Conservation (phyloP, 192 early-diverging fungal genomes). For the Dissophora globulifera region DNA sequence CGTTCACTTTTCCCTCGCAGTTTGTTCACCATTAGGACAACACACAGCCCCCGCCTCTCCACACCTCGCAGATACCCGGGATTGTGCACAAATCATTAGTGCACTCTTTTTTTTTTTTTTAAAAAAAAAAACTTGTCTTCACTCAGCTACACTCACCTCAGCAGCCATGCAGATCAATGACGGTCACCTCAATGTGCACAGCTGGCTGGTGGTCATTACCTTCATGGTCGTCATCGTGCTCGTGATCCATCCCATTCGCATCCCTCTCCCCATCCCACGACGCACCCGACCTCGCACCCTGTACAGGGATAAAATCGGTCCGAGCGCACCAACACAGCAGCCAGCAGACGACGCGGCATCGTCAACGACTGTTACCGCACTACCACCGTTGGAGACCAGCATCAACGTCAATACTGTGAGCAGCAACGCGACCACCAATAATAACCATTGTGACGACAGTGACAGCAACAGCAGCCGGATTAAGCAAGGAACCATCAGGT, state of each 20-base stretch:
- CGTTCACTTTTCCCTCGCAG: too few relatives aligned
- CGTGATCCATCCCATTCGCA: constrained; percentile 70
- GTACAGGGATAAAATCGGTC: background rate
- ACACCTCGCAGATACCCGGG: too few relatives aligned
- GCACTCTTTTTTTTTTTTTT: too few relatives aligned
- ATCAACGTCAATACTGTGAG: background rate
- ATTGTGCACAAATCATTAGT: too few relatives aligned
- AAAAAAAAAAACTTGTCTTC: too few relatives aligned
- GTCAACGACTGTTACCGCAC: background rate
- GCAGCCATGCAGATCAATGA: background rate
- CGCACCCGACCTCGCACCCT: background rate
- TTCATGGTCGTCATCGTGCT: constrained; percentile 70
- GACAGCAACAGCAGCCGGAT: background rate
- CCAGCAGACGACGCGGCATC: background rate
- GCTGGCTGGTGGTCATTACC: constrained; percentile 68
- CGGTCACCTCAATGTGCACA: constrained; percentile 50
- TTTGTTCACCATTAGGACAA: too few relatives aligned
- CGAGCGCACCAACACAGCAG: constrained; percentile 3
- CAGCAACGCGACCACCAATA: constrained; percentile 1
- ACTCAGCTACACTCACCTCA: background rate
- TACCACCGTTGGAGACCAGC: background rate
- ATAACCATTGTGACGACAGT: background rate
- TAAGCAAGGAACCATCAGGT: background rate
- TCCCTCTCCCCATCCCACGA: constrained; percentile 56
- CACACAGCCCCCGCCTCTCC: too few relatives aligned